phyloP scores from a whole-genome alignment of 139 green algal genomes.

The Ulvella scutata region DNA sequence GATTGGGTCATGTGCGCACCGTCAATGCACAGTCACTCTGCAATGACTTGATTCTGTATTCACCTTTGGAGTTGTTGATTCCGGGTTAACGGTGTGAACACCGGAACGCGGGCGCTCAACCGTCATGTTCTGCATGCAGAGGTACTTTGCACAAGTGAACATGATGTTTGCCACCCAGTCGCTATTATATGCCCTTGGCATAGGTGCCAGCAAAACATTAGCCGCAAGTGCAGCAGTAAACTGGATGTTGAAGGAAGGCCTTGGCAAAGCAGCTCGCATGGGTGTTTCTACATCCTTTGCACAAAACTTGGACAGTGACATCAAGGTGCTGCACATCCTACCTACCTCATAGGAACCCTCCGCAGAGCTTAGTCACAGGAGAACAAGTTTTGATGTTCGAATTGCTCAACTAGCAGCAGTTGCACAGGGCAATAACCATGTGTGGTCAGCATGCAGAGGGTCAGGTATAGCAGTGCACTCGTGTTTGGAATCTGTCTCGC shows the following conservation, averaged over 20 bases:
- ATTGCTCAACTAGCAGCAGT: too few species aligned
- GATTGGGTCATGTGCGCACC: constrained; percentile 22
- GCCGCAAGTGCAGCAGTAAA: constrained; percentile 38
- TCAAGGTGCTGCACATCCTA: constrained; percentile 43
- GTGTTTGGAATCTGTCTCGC: constrained; percentile 49
- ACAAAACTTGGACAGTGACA: constrained; percentile 65
- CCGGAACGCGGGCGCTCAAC: neutral
- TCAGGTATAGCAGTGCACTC: constrained; percentile 65
- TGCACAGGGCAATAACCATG: too few species aligned
- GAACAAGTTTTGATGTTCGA: too few species aligned
- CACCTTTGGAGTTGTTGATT: neutral
- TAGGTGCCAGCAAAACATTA: constrained; percentile 63
- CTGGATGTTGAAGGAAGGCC: constrained; percentile 69
- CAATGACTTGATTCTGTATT: neutral
- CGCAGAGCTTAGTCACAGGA: neutral
- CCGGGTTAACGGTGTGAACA: neutral
- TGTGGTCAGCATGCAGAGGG: constrained; percentile 31
- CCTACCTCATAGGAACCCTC: neutral
- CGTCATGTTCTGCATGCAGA: neutral
- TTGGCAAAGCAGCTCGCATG: constrained; percentile 65
- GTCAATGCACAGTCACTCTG: neutral
- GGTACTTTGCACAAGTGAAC: constrained; percentile 4
- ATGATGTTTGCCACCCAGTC: constrained; percentile 38
- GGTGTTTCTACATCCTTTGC: constrained; percentile 60
- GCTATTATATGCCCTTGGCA: constrained; percentile 76